Conservation (phyloP, 1,284 basidiomycete genomes). For the Anthracocystis walkeri region DNA sequence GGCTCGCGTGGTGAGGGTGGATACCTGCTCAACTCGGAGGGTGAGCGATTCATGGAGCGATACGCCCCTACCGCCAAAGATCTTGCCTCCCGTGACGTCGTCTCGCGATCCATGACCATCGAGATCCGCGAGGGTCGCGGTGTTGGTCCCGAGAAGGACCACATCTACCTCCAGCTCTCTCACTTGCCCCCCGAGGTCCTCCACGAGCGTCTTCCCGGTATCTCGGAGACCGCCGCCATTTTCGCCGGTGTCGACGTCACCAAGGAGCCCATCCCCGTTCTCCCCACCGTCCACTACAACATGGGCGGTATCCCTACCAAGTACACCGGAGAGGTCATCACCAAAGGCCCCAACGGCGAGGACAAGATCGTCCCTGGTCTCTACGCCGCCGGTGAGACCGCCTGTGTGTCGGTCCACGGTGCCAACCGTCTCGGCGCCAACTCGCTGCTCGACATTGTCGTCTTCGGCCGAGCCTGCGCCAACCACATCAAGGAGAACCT, state of each 20-base stretch:
- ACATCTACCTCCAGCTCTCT: constrained; percentile 95
- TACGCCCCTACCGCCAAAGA: constrained; percentile 98
- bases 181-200: constrained; percentile 96
- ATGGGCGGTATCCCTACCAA: constrained; percentile 99
- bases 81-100: constrained; percentile 98
- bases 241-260: constrained; percentile 99
- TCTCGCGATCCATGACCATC: constrained; percentile 98
- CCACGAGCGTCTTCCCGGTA: constrained; percentile 97
- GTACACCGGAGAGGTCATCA: constrained; percentile 97
- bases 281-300: constrained; percentile 70
- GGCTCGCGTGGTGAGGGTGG: constrained; percentile 99
- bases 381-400: constrained; percentile 98
- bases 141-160: constrained; percentile 98
- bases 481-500: constrained; percentile 96
- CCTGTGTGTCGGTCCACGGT: constrained; percentile 98
- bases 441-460: constrained; percentile 98
- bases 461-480: constrained; percentile 97
- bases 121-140: constrained; percentile 99
- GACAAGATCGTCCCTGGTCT: constrained; percentile 96
- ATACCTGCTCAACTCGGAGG: constrained; percentile 97
- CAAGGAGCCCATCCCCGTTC: constrained; percentile 87
- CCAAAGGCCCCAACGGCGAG: constrained; percentile 75
- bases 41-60: constrained; percentile 99
- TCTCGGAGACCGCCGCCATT: constrained; percentile 99
- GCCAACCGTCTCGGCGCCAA: constrained; percentile 99